Base-by-base conservation (phyloP, 257 asterid genomes). In the Dorcoceras hygrometricum region DNA sequence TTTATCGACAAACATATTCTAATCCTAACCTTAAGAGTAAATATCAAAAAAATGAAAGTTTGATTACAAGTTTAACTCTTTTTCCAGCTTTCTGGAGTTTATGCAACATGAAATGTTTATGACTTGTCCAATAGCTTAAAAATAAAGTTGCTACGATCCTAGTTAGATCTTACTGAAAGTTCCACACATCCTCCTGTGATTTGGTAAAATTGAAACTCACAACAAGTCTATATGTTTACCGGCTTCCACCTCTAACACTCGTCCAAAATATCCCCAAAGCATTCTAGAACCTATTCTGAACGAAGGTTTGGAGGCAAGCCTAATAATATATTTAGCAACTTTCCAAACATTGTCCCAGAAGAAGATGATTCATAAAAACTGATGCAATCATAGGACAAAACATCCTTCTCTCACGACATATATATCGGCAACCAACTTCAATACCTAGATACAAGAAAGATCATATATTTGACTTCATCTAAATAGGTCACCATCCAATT, bases 21-120 rank as follows among this genome's bases (percentile, higher is more conserved):
- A 39, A 39, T 39, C 50, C 12, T 11, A 39, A 8, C 34, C 5
- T 8, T 12, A 12, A n/a, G 50, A 39, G 50, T 39, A 39, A 11
- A n/a, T 56, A 31, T 24, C n/a, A 5, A 66, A 57, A 46, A 59
- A 62, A 27, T 19, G 54, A 72, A 57, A 46, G 22, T 18, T 20
- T 18, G 5, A 24, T 26, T n/a, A 20, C 48, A 27, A 8, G 8
- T 58, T 54, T 25, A 8, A 25, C 8, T 57, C 29, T 18, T 14
- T 10, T 26, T 25, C 23, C 56, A 4, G 28, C 46, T 4, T 31
- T 65, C 36, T 39, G 18, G 50, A 11, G 50, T 39, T 5, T n/a
- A 39, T 5, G 12, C 50, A 39, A 12, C 18, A 2, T 12, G 11
- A 39, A 39, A 39, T 39, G 18, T 12, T 39, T 2, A 39, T 11